Evolutionary conservation across 306 rosid genomes (phyloP).

Genomic region (Quercus aquifolioides): DNA sequence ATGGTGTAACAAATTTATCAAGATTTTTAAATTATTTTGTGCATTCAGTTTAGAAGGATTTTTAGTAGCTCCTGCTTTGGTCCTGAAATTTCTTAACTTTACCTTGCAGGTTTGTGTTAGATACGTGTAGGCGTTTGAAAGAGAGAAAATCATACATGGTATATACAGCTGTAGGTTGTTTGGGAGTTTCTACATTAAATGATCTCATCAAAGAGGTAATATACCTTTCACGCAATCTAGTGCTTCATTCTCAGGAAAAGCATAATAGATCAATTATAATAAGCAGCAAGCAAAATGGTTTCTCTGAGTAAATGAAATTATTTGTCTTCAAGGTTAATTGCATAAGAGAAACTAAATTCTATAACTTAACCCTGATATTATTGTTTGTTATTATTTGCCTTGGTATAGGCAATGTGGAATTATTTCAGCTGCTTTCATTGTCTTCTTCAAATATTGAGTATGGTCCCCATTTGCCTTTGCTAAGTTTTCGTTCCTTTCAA

Average conservation of each 20-base stretch:
- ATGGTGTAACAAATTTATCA: not conserved
- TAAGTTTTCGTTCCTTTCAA: not conserved
- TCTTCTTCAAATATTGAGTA: not conserved
- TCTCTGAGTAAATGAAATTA: not conserved
- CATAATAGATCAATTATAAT: not conserved
- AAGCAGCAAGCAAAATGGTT: not conserved
- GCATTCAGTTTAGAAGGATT: not conserved
- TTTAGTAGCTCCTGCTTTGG: constrained; percentile 3
- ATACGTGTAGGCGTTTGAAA: constrained; percentile 60
- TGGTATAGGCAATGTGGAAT: not conserved
- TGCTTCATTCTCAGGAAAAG: not conserved
- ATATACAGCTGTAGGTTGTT: constrained; percentile 84
- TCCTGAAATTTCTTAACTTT: constrained; percentile 19
- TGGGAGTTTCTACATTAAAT: constrained; percentile 68
- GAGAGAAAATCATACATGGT: constrained; percentile 88
- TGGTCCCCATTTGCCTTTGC: not conserved
- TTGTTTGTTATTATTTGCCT: not conserved
- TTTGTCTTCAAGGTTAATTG: not conserved
- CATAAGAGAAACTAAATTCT: not conserved
- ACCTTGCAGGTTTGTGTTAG: constrained; percentile 68
- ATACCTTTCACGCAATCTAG: not conserved
- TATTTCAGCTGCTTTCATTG: not conserved
- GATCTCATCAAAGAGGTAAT: constrained; percentile 84
- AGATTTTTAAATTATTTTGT: not conserved
- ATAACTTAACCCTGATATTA: not conserved